Percentiles rank a stretch among this genome's conserved stretches.
Evolutionary conservation across 495 filamentous ascomycete species (phyloP).

Genomic region (Penicillium fimorum): DNA sequence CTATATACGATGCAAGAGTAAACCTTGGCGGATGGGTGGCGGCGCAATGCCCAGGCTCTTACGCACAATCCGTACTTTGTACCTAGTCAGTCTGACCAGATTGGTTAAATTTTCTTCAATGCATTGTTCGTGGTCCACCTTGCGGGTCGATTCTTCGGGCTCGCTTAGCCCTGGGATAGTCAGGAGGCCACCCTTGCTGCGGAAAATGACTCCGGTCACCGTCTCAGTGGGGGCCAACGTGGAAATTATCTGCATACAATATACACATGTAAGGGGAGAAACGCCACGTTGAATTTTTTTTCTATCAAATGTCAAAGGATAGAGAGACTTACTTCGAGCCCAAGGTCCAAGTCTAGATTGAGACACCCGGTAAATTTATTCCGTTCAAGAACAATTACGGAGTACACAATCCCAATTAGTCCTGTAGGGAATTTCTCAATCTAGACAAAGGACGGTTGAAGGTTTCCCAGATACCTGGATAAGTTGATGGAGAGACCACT

Average conservation of each 20-base stretch:
- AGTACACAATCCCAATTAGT: too few species aligned
- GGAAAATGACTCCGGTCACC: slow-evolving; percentile 1
- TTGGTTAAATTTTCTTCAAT: neutral
- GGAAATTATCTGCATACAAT: slow-evolving; percentile 17
- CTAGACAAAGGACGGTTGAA: neutral
- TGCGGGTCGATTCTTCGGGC: slow-evolving; percentile 13
- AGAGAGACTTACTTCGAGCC: neutral
- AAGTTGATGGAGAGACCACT: slow-evolving; percentile 5
- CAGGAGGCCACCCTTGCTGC: slow-evolving; percentile 18
- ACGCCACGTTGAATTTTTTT: slow-evolving; percentile 5
- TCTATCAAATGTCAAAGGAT: neutral
- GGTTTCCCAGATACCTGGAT: slow-evolving; percentile 28
- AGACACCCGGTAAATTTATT: neutral
- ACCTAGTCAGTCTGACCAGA: slow-evolving; percentile 5
- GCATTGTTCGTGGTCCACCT: slow-evolving; percentile 5
- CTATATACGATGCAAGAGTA: neutral
- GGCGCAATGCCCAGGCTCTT: slow-evolving; percentile 15
- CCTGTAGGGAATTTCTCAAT: neutral
- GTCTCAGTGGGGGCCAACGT: slow-evolving; percentile 13
- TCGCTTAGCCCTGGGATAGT: slow-evolving; percentile 15
- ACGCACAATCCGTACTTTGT: slow-evolving; percentile 9
- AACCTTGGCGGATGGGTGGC: slow-evolving; percentile 10
- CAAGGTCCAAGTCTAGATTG: too few species aligned
- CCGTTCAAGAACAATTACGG: neutral
- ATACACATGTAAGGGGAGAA: slow-evolving; percentile 2